Conservation (phyloP, 1,284 basidiomycete species). For the Psilocybe mexicana region DNA sequence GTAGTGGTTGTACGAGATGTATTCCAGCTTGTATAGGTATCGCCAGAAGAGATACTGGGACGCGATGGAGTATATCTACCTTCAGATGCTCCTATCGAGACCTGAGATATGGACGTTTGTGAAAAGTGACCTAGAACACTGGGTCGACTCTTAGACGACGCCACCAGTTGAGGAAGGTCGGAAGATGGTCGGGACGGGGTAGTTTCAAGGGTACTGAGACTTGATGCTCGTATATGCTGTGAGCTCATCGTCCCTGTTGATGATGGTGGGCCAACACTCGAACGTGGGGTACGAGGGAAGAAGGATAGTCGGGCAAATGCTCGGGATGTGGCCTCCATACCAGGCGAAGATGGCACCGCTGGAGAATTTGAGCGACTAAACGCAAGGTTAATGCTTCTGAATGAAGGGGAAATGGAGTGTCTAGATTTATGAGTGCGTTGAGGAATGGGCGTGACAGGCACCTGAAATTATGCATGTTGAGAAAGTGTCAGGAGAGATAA, state of each 20-base stretch:
- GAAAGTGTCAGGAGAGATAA: slow-evolving; percentile 8
- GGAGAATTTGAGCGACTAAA: slow-evolving; percentile 44
- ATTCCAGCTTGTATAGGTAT: slow-evolving; percentile 43
- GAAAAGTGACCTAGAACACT: slow-evolving; percentile 62
- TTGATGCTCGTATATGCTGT: slow-evolving; percentile 46
- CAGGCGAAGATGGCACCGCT: slow-evolving; percentile 32
- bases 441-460: slow-evolving; percentile 39
- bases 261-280: slow-evolving; percentile 25
- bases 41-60: slow-evolving; percentile 66
- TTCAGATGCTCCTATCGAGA: slow-evolving; percentile 39
- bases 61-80: slow-evolving; percentile 50
- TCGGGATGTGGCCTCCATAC: slow-evolving; percentile 33
- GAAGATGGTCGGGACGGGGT: slow-evolving; percentile 22
- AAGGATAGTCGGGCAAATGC: slow-evolving; percentile 44
- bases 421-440: slow-evolving; percentile 40
- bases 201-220: slow-evolving; percentile 38
- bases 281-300: slow-evolving; percentile 42
- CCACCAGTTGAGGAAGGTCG: slow-evolving; percentile 26
- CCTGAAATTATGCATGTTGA: slow-evolving; percentile 25
- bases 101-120: slow-evolving; percentile 39
- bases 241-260: slow-evolving; percentile 23
- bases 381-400: slow-evolving; percentile 55
- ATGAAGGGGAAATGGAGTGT: slow-evolving; percentile 46
- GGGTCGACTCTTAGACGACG: slow-evolving; percentile 53
- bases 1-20: slow-evolving; percentile 25